Conservation (phyloP, 2,329 filamentous ascomycete genomes). For the Hypoxylon sp. region DNA sequence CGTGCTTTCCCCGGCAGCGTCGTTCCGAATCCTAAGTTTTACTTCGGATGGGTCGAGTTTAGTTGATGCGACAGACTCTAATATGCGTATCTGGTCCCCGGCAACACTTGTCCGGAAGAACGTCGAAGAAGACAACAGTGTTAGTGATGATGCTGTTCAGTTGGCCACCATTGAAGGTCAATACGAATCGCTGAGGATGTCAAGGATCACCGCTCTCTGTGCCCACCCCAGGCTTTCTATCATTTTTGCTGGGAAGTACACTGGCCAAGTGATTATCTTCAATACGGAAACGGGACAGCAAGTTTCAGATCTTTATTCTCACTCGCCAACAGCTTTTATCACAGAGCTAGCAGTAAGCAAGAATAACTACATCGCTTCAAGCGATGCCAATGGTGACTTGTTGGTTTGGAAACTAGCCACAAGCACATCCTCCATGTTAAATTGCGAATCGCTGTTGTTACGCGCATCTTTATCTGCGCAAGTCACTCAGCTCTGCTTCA, state of each 20-base stretch:
- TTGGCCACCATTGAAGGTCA: neutral
- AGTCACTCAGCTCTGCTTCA: constrained; percentile 5
- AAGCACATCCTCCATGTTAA: neutral
- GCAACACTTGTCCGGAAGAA: neutral
- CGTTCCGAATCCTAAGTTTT: neutral
- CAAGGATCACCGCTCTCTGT: constrained; percentile 2
- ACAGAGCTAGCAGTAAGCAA: neutral
- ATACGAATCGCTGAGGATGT: constrained; percentile 2
- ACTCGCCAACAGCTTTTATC: neutral
- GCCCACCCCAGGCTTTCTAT: neutral
- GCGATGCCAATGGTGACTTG: neutral
- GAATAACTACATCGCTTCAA: neutral
- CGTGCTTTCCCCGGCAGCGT: neutral
- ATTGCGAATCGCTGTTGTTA: neutral
- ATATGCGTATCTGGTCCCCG: constrained; percentile 11
- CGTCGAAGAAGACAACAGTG: neutral
- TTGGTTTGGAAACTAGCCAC: neutral
- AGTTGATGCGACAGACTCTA: neutral
- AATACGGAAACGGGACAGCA: constrained; percentile 4
- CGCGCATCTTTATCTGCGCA: neutral
- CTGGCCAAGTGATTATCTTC: constrained; percentile 6
- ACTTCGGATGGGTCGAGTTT: constrained; percentile 4
- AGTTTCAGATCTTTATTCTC: neutral
- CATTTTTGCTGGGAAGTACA: constrained; percentile 7
- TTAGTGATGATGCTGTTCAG: neutral